phyloP scores from a whole-genome alignment of 2,329 filamentous ascomycete genomes.

The Colletotrichum chrysophilum region DNA sequence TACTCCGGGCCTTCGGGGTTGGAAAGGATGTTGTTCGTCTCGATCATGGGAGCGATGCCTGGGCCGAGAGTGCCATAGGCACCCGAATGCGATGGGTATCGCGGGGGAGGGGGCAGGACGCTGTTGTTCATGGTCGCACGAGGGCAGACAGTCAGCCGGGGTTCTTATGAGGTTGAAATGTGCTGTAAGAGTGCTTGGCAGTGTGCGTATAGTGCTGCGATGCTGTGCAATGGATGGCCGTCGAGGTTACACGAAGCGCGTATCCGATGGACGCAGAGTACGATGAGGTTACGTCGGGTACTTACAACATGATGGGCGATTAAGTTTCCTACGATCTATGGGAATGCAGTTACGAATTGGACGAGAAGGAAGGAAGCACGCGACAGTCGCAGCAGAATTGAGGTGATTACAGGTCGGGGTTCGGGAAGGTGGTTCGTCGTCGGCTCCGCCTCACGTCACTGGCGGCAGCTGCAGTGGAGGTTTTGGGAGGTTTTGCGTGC shows the following conservation, averaged over 20 bases:
- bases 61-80: constrained; percentile 76
- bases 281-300: not conserved
- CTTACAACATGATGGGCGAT: constrained; percentile 20
- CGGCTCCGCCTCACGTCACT: constrained; percentile 18
- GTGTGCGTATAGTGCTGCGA: not conserved
- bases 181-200: not conserved
- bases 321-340: not conserved
- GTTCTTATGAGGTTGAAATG: not conserved
- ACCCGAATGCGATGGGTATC: constrained; percentile 77
- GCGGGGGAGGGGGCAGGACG: constrained; percentile 84
- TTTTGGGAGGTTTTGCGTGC: not conserved
- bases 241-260: not conserved
- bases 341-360: not conserved
- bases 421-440: constrained; percentile 1
- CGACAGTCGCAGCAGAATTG: not conserved
- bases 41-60: constrained; percentile 76
- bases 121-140: constrained; percentile 44
- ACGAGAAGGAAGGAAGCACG: not conserved
- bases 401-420: not conserved
- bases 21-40: constrained; percentile 90
- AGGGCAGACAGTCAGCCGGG: not conserved
- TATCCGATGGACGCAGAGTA: not conserved
- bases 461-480: not conserved
- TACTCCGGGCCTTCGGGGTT: constrained; percentile 84
- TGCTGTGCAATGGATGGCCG: not conserved